Evolutionary conservation across 106 monocot genomes (phyloP).

Genomic region (Allium sativum): DNA sequence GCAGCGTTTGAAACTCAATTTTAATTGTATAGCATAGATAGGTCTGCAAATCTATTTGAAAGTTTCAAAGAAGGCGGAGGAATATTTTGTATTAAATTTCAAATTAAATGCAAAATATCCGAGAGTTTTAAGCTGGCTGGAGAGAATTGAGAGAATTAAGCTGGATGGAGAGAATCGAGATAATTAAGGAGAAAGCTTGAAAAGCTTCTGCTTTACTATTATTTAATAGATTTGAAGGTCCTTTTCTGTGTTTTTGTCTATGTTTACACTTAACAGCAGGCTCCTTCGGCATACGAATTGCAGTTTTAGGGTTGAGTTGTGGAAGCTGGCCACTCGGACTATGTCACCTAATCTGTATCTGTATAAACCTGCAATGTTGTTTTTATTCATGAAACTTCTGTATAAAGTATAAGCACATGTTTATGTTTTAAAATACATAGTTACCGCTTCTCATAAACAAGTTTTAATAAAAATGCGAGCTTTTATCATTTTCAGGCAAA

Average conservation of each 20-base stretch:
- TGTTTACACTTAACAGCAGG: slow-evolving; percentile 71
- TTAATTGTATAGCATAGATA: too few species aligned
- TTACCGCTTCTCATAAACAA: not conserved
- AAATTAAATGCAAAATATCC: slow-evolving; percentile 15
- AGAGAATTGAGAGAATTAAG: too few species aligned
- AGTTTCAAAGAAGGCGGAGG: too few species aligned
- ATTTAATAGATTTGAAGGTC: slow-evolving; percentile 86
- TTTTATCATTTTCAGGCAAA: not conserved
- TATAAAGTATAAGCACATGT: too few species aligned
- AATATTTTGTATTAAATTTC: too few species aligned
- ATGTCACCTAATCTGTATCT: slow-evolving; percentile 79
- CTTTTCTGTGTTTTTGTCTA: slow-evolving; percentile 96
- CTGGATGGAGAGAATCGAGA: too few species aligned
- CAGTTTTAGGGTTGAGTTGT: slow-evolving; percentile 73
- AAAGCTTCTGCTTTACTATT: slow-evolving; percentile 59
- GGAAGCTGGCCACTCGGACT: slow-evolving; percentile 59
- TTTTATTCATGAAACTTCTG: too few species aligned
- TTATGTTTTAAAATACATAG: not conserved
- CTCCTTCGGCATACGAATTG: slow-evolving; percentile 68
- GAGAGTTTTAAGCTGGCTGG: too few species aligned
- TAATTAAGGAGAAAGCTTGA: slow-evolving; percentile 81
- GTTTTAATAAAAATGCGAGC: not conserved
- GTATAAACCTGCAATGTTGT: slow-evolving; percentile 52
- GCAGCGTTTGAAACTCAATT: too few species aligned
- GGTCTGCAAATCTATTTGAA: too few species aligned